Conservation (phyloP, 2,329 filamentous ascomycete species). For the Ophiocordyceps robertsii region DNA sequence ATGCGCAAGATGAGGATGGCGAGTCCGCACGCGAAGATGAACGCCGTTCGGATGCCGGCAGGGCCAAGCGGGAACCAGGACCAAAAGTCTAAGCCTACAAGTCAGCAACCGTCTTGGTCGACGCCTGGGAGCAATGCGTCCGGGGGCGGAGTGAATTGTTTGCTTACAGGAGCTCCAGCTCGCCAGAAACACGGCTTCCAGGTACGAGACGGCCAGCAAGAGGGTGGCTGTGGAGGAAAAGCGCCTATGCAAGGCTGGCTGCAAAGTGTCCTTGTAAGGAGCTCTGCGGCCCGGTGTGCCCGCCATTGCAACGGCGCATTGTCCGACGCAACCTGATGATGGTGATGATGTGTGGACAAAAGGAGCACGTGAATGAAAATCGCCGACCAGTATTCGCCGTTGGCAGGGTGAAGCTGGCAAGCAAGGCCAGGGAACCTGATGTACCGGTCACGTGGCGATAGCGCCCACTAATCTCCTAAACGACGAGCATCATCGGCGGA, state of each 20-base stretch:
- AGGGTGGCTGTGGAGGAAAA: conserved; percentile 68
- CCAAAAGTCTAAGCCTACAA: conserved; percentile 52
- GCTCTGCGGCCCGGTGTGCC: conserved; percentile 39
- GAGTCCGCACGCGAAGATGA: conserved; percentile 66
- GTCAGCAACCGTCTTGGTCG: background rate
- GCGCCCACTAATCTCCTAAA: background rate
- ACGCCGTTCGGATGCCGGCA: conserved; percentile 58
- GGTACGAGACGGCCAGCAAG: conserved; percentile 58
- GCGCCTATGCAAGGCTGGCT: conserved; percentile 73
- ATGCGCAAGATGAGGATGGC: conserved; percentile 76
- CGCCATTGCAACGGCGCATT: conserved; percentile 38
- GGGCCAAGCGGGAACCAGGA: conserved; percentile 71
- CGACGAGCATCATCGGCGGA: too few relatives aligned
- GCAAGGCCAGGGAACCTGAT: too few relatives aligned
- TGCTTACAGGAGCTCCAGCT: conserved; percentile 55
- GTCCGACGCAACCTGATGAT: conserved; percentile 13
- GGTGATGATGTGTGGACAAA: conserved; percentile 1
- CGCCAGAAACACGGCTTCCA: conserved; percentile 57
- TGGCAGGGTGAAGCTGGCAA: background rate
- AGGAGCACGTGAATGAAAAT: conserved; percentile 18
- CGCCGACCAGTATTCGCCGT: conserved; percentile 8
- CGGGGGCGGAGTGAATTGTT: background rate
- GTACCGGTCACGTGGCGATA: background rate
- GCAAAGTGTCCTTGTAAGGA: conserved; percentile 79
- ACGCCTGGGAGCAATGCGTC: conserved; percentile 3